Evolutionary conservation across 495 filamentous ascomycete species (phyloP).

Genomic region (Xylaria cubensis): DNA sequence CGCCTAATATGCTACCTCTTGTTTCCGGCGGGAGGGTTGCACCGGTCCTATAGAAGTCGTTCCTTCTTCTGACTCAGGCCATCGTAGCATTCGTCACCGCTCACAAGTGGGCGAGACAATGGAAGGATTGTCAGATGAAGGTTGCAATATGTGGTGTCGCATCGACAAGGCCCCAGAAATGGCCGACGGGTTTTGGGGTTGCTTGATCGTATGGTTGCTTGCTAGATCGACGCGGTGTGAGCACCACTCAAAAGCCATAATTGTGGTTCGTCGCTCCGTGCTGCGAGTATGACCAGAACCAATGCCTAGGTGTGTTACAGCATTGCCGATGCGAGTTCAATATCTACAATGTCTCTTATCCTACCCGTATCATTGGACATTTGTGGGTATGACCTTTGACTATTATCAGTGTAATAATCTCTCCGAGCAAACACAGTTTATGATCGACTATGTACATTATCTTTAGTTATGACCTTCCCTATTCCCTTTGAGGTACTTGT

Average conservation of each 20-base stretch:
- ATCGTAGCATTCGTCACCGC: constrained; percentile 17
- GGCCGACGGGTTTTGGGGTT: not conserved
- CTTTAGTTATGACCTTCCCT: not conserved
- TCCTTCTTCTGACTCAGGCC: constrained; percentile 20
- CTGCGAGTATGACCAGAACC: constrained; percentile 7
- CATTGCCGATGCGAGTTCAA: constrained; percentile 6
- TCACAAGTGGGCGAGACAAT: not conserved
- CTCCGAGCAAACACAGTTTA: not conserved
- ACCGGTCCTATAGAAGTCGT: constrained; percentile 19
- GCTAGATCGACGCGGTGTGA: not conserved
- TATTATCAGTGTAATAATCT: constrained; percentile 6
- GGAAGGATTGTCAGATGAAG: constrained; percentile 21
- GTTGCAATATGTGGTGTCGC: constrained; percentile 13
- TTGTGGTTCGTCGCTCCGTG: not conserved
- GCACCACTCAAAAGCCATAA: not conserved
- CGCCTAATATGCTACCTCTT: not conserved
- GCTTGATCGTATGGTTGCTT: not conserved
- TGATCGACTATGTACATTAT: not conserved
- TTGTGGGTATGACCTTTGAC: not conserved
- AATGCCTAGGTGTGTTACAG: constrained; percentile 8
- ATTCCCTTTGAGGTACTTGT: not conserved
- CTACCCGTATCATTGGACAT: not conserved
- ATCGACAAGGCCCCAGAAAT: constrained; percentile 17
- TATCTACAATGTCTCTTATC: constrained; percentile 9
- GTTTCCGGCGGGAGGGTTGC: constrained; percentile 9